These are phyloP conservation scores for Penicillium sp. DNA, from an alignment of 2,329 filamentous ascomycete genomes.

Conservation along the genomic window DNA sequence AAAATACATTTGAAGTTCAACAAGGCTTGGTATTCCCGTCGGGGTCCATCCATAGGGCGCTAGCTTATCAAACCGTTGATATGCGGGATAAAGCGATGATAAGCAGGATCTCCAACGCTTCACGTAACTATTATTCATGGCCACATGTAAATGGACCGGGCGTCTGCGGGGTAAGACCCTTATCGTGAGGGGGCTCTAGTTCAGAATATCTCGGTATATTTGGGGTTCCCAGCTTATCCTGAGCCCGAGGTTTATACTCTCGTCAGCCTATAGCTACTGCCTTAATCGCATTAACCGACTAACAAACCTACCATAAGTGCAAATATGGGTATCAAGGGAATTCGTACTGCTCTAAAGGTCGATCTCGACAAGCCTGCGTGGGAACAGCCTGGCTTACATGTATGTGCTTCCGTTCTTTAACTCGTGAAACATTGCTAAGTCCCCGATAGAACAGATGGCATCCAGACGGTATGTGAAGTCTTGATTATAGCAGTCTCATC, in stretches of 20 bases:
- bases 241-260: neutral
- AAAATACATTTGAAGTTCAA: neutral
- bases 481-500: neutral
- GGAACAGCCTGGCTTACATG: constrained; percentile 69
- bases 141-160: neutral
- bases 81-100: constrained; percentile 17
- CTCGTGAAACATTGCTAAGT: neutral
- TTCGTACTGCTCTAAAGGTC: constrained; percentile 72
- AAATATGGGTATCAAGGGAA: constrained; percentile 44
- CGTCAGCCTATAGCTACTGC: neutral
- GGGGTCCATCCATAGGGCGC: neutral
- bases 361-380: constrained; percentile 69
- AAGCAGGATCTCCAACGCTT: neutral
- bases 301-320: neutral
- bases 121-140: neutral
- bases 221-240: neutral
- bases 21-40: neutral
- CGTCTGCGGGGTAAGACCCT: constrained; percentile 6
- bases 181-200: constrained; percentile 3
- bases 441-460: constrained; percentile 79
- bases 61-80: constrained; percentile 12
- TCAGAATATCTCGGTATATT: neutral
- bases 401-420: constrained; percentile 44
- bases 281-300: neutral
- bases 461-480: constrained; percentile 67